These are phyloP conservation scores for Moricandia moricandioides DNA, from an alignment of 345 rosid genomes.

Conservation along the genomic window DNA sequence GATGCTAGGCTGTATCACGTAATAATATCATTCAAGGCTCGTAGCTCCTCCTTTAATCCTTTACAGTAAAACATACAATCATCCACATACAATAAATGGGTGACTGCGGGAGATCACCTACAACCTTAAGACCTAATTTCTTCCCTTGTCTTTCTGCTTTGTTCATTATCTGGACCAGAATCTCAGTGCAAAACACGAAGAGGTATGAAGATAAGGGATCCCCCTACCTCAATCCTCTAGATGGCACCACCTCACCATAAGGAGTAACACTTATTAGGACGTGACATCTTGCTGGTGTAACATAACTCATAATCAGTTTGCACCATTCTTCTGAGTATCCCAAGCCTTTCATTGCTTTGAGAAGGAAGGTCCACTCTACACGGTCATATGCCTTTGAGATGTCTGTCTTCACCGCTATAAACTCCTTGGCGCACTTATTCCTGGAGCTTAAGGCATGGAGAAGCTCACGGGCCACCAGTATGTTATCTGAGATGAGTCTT, in stretches of 20 bases:
- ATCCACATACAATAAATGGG: neutral
- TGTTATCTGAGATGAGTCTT: too few relatives aligned
- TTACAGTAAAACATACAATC: neutral
- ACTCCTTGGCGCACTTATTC: too few relatives aligned
- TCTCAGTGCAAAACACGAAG: neutral
- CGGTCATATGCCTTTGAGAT: too few relatives aligned
- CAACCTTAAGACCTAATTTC: neutral
- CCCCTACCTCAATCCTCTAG: neutral
- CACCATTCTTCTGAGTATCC: neutral
- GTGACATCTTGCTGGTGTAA: neutral
- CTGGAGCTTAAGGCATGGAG: too few relatives aligned
- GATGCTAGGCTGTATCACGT: too few relatives aligned
- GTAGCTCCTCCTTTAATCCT: neutral
- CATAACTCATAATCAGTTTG: too few relatives aligned
- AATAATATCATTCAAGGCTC: too few relatives aligned
- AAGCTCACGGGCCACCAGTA: too few relatives aligned
- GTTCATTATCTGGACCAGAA: neutral
- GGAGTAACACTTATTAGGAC: neutral
- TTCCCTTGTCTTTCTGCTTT: neutral
- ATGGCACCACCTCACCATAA: neutral
- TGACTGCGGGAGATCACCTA: neutral
- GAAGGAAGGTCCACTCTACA: too few relatives aligned
- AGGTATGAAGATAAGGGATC: neutral
- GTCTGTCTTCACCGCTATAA: too few relatives aligned
- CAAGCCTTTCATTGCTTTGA: neutral